phyloP scores from a whole-genome alignment of 208 protist genomes.

The Histomonas meleagridis region DNA sequence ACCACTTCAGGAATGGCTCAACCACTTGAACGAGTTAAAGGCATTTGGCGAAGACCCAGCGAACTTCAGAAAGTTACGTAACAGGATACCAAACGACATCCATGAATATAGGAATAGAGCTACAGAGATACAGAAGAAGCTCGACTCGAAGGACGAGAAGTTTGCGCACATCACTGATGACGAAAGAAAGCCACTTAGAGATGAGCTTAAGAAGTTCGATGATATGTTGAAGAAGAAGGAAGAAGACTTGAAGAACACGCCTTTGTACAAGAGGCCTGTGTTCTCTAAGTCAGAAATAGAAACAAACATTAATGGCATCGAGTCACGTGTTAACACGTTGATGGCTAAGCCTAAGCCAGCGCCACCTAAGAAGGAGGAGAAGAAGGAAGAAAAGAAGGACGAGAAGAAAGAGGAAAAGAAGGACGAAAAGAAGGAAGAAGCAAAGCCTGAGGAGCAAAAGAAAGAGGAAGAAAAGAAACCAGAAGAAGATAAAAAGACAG shows the following conservation, averaged over 20 bases:
- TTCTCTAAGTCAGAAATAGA: neutral
- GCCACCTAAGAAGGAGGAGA: neutral
- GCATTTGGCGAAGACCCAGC: neutral
- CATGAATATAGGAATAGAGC: neutral
- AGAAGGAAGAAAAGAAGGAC: neutral
- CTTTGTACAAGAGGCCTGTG: neutral
- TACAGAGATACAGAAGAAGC: neutral
- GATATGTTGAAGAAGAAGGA: neutral
- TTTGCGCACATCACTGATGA: conserved; percentile 3
- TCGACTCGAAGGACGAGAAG: conserved; percentile 10
- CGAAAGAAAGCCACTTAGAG: neutral
- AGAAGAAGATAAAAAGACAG: neutral
- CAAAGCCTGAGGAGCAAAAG: neutral
- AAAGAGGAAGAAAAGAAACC: neutral
- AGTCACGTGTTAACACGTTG: neutral
- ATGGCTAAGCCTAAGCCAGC: neutral
- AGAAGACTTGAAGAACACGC: neutral
- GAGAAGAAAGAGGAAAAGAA: neutral
- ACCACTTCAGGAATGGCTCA: neutral
- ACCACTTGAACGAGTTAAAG: neutral
- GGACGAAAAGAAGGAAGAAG: neutral
- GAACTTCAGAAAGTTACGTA: neutral
- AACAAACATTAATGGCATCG: neutral
- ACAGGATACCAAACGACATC: neutral
- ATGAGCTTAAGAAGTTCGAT: neutral